Conservation (phyloP, 1,284 basidiomycete genomes). For the Stygiomarasmius scandens region DNA sequence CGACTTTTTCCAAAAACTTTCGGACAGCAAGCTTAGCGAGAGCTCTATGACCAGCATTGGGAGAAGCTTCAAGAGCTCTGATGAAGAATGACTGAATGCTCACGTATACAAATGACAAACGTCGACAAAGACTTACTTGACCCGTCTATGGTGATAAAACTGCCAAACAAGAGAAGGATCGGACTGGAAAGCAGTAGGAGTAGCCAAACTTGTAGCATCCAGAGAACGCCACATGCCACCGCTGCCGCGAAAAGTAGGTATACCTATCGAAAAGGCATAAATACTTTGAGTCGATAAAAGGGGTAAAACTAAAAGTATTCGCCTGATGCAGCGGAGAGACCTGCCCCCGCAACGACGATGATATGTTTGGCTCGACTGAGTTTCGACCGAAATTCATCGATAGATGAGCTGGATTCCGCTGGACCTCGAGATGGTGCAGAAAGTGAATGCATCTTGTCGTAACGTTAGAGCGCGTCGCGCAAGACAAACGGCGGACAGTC, state of each 20-base stretch:
- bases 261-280: slow-evolving; percentile 38
- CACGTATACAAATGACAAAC: too few species aligned
- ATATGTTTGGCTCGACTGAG: slow-evolving; percentile 43
- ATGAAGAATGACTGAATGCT: neutral
- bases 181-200: slow-evolving; percentile 56
- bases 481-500: too few species aligned
- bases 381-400: neutral
- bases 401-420: too few species aligned
- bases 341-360: slow-evolving; percentile 63
- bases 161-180: slow-evolving; percentile 67
- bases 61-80: slow-evolving; percentile 34
- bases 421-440: too few species aligned
- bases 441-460: too few species aligned
- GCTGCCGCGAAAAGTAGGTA: slow-evolving; percentile 65
- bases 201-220: slow-evolving; percentile 60
- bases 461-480: too few species aligned
- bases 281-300: neutral
- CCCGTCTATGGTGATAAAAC: slow-evolving; percentile 69
- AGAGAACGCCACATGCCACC: slow-evolving; percentile 64
- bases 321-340: slow-evolving; percentile 65
- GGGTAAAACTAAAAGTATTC: neutral
- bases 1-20: slow-evolving; percentile 21
- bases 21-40: slow-evolving; percentile 31
- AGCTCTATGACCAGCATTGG: slow-evolving; percentile 34
- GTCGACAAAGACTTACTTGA: slow-evolving; percentile 41